Percentiles rank a stretch among this genome's conserved stretches.
Evolutionary conservation across 352 stramenopile species (phyloP).

Genomic region (Globisporangium nagaii): DNA sequence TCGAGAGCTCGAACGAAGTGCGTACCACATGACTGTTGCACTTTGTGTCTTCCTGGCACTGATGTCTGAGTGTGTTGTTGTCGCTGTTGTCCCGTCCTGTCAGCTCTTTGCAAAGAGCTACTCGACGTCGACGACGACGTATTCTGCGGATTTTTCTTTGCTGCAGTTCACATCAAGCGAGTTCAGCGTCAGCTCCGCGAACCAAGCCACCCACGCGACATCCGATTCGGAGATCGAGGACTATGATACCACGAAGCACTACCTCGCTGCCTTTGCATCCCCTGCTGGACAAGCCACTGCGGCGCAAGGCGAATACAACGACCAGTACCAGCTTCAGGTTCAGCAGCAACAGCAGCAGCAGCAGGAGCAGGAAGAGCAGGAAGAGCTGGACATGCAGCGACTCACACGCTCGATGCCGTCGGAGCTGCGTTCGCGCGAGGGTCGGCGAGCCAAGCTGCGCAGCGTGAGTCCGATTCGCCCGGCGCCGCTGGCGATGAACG

Average conservation of each 20-base stretch:
- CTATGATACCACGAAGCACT: background rate
- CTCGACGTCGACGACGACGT: conserved; percentile 1
- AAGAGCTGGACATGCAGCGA: conserved; percentile 15
- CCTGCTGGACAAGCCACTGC: too few relatives aligned
- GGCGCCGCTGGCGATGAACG: conserved; percentile 12
- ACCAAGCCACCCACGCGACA: too few relatives aligned
- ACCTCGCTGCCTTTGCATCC: background rate
- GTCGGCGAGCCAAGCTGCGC: conserved; percentile 28
- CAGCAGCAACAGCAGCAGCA: background rate
- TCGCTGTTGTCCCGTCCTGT: conserved; percentile 6
- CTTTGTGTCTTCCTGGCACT: too few relatives aligned
- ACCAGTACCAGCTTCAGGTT: background rate
- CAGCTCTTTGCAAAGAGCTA: conserved; percentile 9
- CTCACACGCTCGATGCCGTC: conserved; percentile 31
- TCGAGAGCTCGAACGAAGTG: conserved; percentile 54
- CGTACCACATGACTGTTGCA: too few relatives aligned
- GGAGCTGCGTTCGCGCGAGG: conserved; percentile 12
- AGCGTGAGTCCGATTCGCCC: conserved; percentile 38
- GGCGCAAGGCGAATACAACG: background rate
- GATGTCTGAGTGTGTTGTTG: background rate
- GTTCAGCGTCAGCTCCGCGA: background rate
- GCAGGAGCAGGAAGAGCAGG: background rate
- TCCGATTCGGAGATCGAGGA: too few relatives aligned
- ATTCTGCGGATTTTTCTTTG: conserved; percentile 6
- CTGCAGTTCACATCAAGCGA: conserved; percentile 1